phyloP scores from a whole-genome alignment of 176 grass and related monocot species.

The Tillandsia fasciculata region DNA sequence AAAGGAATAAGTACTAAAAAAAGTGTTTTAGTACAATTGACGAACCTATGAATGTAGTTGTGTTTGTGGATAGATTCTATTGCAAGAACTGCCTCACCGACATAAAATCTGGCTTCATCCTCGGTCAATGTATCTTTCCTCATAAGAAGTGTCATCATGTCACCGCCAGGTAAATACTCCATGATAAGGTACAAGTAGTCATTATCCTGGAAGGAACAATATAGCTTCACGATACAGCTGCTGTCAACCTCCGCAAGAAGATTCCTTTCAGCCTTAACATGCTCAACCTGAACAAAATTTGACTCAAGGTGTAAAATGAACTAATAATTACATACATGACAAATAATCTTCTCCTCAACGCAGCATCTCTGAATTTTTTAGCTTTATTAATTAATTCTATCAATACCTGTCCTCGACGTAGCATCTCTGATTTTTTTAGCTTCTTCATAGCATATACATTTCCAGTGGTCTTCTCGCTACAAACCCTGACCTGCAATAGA shows the following conservation, averaged over 20 bases:
- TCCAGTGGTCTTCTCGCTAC: slow-evolving; percentile 73
- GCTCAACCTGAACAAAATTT: slow-evolving; percentile 61
- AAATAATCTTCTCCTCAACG: background rate
- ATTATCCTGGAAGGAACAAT: slow-evolving; percentile 91
- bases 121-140: slow-evolving; percentile 87
- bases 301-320: background rate
- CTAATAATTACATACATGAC: background rate
- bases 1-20: background rate
- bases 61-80: slow-evolving; percentile 93
- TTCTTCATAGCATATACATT: slow-evolving; percentile 99
- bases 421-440: slow-evolving; percentile 96
- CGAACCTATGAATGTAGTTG: slow-evolving; percentile 92
- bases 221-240: slow-evolving; percentile 91
- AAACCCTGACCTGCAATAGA: slow-evolving; percentile 76
- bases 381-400: background rate
- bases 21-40: background rate
- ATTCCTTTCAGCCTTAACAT: slow-evolving; percentile 98
- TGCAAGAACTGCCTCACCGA: slow-evolving; percentile 77
- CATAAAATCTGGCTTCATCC: slow-evolving; percentile 83
- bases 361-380: background rate
- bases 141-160: slow-evolving; percentile 98
- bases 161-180: slow-evolving; percentile 96
- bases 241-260: slow-evolving; percentile 95
- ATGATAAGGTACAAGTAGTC: slow-evolving; percentile 94
- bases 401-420: slow-evolving; percentile 83